A percentile compares a stretch with the other conserved stretches of the same genome.
phyloP scores from a whole-genome alignment of 768 basidiomycete species.

The Pholiota molesta region DNA sequence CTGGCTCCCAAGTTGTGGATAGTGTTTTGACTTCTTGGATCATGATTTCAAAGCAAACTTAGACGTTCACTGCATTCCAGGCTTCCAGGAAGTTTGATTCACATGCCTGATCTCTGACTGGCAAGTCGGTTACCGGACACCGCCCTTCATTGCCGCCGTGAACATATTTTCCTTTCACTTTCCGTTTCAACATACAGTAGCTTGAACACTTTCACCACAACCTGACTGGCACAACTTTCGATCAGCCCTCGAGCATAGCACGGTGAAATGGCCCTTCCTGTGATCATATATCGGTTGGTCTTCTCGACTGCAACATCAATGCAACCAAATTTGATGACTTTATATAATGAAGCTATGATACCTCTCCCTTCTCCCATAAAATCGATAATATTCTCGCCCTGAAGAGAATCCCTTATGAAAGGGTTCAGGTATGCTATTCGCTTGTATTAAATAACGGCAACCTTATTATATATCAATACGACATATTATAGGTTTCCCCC shows the following conservation, averaged over 20 bases:
- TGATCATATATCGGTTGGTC: conserved; percentile 52
- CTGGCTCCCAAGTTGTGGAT: not conserved
- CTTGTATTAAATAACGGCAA: not conserved
- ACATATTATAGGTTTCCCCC: conserved; percentile 42
- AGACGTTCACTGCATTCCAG: not conserved
- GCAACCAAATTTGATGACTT: not conserved
- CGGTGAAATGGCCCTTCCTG: conserved; percentile 19
- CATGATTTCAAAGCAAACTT: not conserved
- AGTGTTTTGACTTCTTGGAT: not conserved
- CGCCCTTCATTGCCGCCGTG: no score
- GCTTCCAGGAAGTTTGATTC: not conserved
- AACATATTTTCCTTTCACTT: no score
- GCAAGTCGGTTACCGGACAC: conserved; percentile 10
- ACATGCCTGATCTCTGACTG: conserved; percentile 9
- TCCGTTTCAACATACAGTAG: no score
- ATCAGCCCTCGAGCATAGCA: not conserved
- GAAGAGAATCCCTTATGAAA: conserved; percentile 50
- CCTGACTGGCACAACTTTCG: no score
- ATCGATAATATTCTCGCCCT: conserved; percentile 52
- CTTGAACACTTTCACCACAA: no score
- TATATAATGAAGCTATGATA: conserved; percentile 43
- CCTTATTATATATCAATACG: not conserved
- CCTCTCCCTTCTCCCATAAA: conserved; percentile 54
- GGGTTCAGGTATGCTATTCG: conserved; percentile 46
- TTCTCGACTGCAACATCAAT: not conserved